These are phyloP conservation scores for Fusarium sp. DNA, from an alignment of 2,329 filamentous ascomycete species.

Conservation along the genomic window DNA sequence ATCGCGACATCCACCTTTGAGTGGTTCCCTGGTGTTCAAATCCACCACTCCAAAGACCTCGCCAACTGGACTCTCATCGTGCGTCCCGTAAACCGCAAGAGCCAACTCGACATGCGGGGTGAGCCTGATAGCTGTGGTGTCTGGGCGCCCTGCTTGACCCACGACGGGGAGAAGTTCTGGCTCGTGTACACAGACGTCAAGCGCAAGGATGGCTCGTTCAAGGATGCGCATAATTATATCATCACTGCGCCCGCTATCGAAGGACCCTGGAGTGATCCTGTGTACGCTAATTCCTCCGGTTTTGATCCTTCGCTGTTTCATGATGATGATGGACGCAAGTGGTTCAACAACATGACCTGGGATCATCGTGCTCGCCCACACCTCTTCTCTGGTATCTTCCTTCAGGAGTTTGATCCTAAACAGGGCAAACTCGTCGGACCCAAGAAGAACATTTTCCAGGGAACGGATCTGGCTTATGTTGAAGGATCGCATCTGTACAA, in stretches of 20 bases:
- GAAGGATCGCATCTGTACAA: conserved; percentile 72
- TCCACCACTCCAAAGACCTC: conserved; percentile 66
- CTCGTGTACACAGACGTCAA: conserved; percentile 76
- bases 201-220: conserved; percentile 75
- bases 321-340: conserved; percentile 68
- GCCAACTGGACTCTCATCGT: conserved; percentile 65
- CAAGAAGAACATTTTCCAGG: conserved; percentile 66
- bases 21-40: conserved; percentile 68
- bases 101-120: conserved; percentile 69
- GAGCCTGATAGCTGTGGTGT: conserved; percentile 71
- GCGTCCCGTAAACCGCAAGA: conserved; percentile 63
- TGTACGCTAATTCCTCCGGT: conserved; percentile 71
- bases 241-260: conserved; percentile 66
- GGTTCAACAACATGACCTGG: conserved; percentile 69
- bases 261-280: conserved; percentile 73
- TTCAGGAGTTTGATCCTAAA: conserved; percentile 69
- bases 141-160: conserved; percentile 75
- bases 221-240: conserved; percentile 74
- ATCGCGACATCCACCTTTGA: conserved; percentile 69
- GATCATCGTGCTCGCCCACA: conserved; percentile 65
- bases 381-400: conserved; percentile 67
- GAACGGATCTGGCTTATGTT: conserved; percentile 67
- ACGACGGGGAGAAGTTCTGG: conserved; percentile 72
- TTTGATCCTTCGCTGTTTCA: conserved; percentile 74
- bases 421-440: conserved; percentile 66